Base-by-base conservation (phyloP, 1,139 yeast genomes). In the Hansenula sp. region DNA sequence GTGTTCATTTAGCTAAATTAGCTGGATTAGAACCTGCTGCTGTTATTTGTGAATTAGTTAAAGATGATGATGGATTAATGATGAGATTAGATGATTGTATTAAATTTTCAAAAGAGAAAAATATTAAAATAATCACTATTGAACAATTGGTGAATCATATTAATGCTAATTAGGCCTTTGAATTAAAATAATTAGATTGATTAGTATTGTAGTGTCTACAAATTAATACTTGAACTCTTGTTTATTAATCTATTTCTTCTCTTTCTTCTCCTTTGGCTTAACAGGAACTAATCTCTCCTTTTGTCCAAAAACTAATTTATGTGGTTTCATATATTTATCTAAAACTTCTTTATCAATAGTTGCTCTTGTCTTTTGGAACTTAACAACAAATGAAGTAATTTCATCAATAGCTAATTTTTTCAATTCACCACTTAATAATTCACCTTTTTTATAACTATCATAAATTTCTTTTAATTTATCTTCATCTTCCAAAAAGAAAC, bases 41-140 rank as follows among this genome's bases (percentile, higher is more conserved):
- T 10, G 94, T 86, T 32, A 92, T 94, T 50, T 87, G 97, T 62
- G 99, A 94, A 64, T 71, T 94, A 56, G 97, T 94, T 25, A 77
- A 86, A 47, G 97, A 90, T 53, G 84, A 82, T 41, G 97, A 92
- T 58, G 98, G 98, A 1, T 71, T 84, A 49, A 94, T 94, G 98
- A 89, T 92, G 81, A 79, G 98, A 61, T 69, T 90, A 50, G 85
- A 82, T 51, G 96, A 92, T 60, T 92, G 97, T 65, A 64, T 76
- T 38, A 67, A 69, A 52, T 90, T 92, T 60, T 75, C 89, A 34
- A 64, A 74, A 54, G 61, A 75, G 50, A 80, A 77, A 56, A 70
- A 70, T 37, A 68, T 94, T 46, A 85, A 84, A 60, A 68, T 89
- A 32, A 80, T 92, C 51, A 85, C 90, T 39, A 90, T 94, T 55